Percentiles rank a stretch among this genome's conserved stretches.
Evolutionary conservation across 2,329 filamentous ascomycete genomes (phyloP).

Genomic region (Neurospora sp.): DNA sequence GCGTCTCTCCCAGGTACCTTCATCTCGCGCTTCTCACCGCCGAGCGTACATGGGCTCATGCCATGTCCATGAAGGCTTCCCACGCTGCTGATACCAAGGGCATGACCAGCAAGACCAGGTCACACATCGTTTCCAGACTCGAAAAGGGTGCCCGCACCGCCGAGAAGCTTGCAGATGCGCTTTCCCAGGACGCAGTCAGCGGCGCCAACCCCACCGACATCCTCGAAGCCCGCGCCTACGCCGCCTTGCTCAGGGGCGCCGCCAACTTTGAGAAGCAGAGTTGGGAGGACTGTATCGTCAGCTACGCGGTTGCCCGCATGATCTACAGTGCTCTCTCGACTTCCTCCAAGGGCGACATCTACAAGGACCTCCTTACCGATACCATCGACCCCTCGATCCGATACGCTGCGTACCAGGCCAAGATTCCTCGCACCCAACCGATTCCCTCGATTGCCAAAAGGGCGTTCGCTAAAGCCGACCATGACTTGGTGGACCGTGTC

Average conservation of each 20-base stretch:
- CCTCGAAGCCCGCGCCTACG: slow-evolving; percentile 80
- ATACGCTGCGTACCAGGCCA: slow-evolving; percentile 87
- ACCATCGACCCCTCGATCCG: slow-evolving; percentile 89
- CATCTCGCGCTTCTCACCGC: slow-evolving; percentile 74
- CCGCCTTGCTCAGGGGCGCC: slow-evolving; percentile 64
- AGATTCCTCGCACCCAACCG: slow-evolving; percentile 75
- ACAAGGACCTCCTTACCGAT: slow-evolving; percentile 75
- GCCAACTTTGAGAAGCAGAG: slow-evolving; percentile 78
- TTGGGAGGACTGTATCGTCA: slow-evolving; percentile 70
- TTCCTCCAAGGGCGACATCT: slow-evolving; percentile 60
- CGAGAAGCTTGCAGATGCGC: slow-evolving; percentile 53
- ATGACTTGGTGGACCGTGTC: slow-evolving; percentile 54
- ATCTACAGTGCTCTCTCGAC: slow-evolving; percentile 71
- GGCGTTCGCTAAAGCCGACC: slow-evolving; percentile 61
- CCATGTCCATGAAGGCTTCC: slow-evolving; percentile 84
- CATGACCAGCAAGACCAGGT: slow-evolving; percentile 68
- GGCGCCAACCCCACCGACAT: slow-evolving; percentile 62
- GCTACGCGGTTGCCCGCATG: slow-evolving; percentile 67
- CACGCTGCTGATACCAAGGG: slow-evolving; percentile 73
- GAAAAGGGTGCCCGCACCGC: slow-evolving; percentile 69
- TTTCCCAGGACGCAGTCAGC: slow-evolving; percentile 53
- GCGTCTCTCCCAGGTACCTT: slow-evolving; percentile 48
- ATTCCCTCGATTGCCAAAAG: slow-evolving; percentile 70
- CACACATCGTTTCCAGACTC: slow-evolving; percentile 81
- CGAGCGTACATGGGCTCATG: slow-evolving; percentile 90